A percentile compares a stretch with the other conserved stretches of the same genome.
phyloP scores from a whole-genome alignment of 1,284 basidiomycete genomes.

The Rhodotorula sp. region DNA sequence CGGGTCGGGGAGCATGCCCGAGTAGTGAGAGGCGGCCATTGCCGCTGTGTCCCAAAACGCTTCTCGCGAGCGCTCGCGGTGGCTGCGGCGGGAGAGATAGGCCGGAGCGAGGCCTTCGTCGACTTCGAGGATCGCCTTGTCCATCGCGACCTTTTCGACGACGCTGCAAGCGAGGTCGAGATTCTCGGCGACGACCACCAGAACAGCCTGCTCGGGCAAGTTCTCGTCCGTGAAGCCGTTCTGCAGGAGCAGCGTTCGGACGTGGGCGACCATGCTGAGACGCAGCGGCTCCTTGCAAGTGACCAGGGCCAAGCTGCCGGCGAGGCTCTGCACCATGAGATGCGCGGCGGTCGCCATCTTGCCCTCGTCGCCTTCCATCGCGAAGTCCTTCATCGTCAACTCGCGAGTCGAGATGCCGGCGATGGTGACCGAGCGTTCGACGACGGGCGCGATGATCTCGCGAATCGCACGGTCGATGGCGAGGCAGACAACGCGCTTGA shows the following conservation, averaged over 20 bases:
- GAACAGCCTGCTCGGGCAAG: conserved; percentile 59
- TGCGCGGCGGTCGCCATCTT: conserved; percentile 90
- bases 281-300: conserved; percentile 98
- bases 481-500: conserved; percentile 87
- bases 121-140: conserved; percentile 89
- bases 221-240: conserved; percentile 78
- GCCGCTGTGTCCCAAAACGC: conserved; percentile 81
- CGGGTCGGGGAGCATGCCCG: conserved; percentile 79
- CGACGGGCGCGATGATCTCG: conserved; percentile 97
- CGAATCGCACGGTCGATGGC: conserved; percentile 93
- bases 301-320: conserved; percentile 92
- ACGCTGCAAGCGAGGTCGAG: conserved; percentile 90
- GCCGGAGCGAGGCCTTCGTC: conserved; percentile 83
- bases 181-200: conserved; percentile 86
- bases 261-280: conserved; percentile 85
- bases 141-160: conserved; percentile 97
- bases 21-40: conserved; percentile 68
- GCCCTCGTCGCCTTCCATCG: conserved; percentile 86
- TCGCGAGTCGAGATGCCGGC: conserved; percentile 97
- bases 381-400: conserved; percentile 94
- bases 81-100: conserved; percentile 79
- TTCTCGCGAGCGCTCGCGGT: conserved; percentile 74
- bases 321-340: conserved; percentile 94
- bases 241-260: conserved; percentile 73
- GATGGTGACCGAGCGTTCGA: conserved; percentile 98